Evolutionary conservation across 768 basidiomycete species (phyloP).

Genomic region (Suillus spraguei): DNA sequence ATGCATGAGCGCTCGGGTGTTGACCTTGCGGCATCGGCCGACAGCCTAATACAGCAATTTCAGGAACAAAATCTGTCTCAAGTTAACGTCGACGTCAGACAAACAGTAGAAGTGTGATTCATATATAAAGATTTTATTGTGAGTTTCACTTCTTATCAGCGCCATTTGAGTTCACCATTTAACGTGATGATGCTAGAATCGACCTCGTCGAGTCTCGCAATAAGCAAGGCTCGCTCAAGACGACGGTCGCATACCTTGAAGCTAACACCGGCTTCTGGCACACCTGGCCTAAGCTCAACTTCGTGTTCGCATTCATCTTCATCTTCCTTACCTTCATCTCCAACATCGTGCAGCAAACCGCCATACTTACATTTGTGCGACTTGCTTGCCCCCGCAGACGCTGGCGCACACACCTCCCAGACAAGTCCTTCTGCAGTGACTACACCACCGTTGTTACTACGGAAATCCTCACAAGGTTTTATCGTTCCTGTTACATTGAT

Average conservation of each 20-base stretch:
- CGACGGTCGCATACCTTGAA: constrained; percentile 12
- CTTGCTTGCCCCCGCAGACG: constrained; percentile 11
- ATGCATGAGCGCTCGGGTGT: too few species aligned
- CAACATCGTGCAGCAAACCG: constrained; percentile 3
- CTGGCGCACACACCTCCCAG: not conserved
- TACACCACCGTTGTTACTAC: not conserved
- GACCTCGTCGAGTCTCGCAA: not conserved
- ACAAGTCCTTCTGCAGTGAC: not conserved
- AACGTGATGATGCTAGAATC: not conserved
- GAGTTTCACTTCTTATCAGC: constrained; percentile 7
- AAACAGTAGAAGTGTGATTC: not conserved
- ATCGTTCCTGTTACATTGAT: not conserved
- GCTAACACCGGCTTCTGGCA: constrained; percentile 9
- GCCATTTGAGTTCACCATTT: not conserved
- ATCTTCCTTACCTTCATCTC: not conserved
- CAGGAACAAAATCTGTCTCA: not conserved
- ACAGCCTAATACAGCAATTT: not conserved
- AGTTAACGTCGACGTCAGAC: constrained; percentile 2
- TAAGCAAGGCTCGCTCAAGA: constrained; percentile 10
- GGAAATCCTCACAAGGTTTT: not conserved
- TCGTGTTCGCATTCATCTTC: not conserved
- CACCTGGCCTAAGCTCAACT: constrained; percentile 4
- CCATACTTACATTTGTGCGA: constrained; percentile 10
- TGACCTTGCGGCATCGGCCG: not conserved
- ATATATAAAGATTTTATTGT: not conserved